Percentiles rank a stretch among this genome's conserved stretches.
Conservation (phyloP, 768 basidiomycete genomes). For the Chalciporus chontae region DNA sequence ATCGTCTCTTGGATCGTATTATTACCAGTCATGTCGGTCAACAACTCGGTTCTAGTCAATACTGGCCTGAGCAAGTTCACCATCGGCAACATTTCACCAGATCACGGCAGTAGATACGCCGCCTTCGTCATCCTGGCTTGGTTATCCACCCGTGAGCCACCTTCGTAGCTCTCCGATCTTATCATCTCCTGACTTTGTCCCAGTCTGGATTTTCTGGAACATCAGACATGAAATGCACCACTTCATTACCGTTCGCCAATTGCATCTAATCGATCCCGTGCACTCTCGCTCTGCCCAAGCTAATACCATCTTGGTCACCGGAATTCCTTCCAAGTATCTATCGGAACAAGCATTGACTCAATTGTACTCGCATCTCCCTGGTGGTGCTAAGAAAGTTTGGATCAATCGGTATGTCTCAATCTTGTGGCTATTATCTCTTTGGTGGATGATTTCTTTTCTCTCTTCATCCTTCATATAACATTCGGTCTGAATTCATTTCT, state of each 20-base stretch:
- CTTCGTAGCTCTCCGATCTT: background rate
- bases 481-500: background rate
- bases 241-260: constrained; percentile 78
- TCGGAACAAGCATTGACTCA: constrained; percentile 61
- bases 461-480: background rate
- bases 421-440: no score
- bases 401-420: constrained; percentile 62
- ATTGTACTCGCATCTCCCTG: constrained; percentile 81
- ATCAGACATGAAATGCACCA: constrained; percentile 77
- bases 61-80: constrained; percentile 67
- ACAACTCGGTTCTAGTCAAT: constrained; percentile 43
- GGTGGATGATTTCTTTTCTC: background rate
- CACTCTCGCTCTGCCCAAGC: constrained; percentile 83
- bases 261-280: constrained; percentile 68
- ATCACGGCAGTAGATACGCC: constrained; percentile 57
- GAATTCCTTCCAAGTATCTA: constrained; percentile 78
- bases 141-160: constrained; percentile 67
- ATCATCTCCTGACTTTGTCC: background rate
- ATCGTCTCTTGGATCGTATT: constrained; percentile 82
- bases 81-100: constrained; percentile 68
- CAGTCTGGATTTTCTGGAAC: constrained; percentile 85
- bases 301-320: constrained; percentile 86
- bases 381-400: constrained; percentile 90
- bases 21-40: constrained; percentile 66
- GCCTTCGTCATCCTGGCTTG: constrained; percentile 79